Base-by-base conservation (phyloP, 768 basidiomycete species). In the Hygrocybe punicea region DNA sequence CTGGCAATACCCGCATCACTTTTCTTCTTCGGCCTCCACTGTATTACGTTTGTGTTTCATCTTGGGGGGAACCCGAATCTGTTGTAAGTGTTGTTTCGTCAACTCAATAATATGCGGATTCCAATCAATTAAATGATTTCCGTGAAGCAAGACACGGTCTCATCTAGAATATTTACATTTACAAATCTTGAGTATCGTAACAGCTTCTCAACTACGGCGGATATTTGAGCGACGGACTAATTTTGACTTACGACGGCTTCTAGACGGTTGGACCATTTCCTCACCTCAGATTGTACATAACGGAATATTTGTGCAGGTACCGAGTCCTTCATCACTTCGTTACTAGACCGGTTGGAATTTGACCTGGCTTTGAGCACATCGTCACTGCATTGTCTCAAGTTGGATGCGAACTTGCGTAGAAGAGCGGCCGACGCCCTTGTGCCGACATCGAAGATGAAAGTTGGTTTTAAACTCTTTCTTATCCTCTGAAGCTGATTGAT, bases 101-200 rank as follows among this genome's bases (percentile, higher is more conserved):
- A 34, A 23, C 57, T 62, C 36, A n/a, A 25, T 23, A 35, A 33
- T 46, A 7, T 36, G 29, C 48, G 42, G 29, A n/a, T 29, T 34
- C n/a, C 23, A 13, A 46, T 21, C 35, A 48, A 58, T 24, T 14
- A 59, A 63, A 65, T 76, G 66, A 73, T 65, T 57, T 70, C 78
- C 68, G 74, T 78, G 75, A 87, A 85, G 82, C 55, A 85, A 98
- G 96, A 87, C 89, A 62, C 83, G 96, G 55, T 82, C 85, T 19
- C 97, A 98, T 76, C 82, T 99, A 58, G 96, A 98, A 70, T 97
- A 97, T 71, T 77, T 98, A 7, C 90, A 99, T 69, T 77, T 98
- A 2, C 95, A 97, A 72, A 91, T 98, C 55, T 72, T 98, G 25
- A 94, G 91, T 62, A 85, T 97, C 35, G 86, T 97, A 46, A 91